Evolutionary conservation across 352 stramenopile genomes (phyloP).

Genomic region (Globisporangium emineosum): DNA sequence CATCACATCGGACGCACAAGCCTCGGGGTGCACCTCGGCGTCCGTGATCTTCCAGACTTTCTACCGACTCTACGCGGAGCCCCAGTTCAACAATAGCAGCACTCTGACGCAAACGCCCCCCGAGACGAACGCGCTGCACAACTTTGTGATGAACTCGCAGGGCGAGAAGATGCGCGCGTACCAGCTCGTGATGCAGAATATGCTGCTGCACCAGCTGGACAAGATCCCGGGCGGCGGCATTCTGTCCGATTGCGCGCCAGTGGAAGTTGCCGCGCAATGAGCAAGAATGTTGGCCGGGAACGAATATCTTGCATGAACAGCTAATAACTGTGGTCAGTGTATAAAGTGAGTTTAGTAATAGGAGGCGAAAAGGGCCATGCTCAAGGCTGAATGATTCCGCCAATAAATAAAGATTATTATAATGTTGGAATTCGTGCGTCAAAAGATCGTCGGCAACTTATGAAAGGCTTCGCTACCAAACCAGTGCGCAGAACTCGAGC

Average conservation of each 20-base stretch:
- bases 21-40: background rate
- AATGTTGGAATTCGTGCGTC: too few relatives aligned
- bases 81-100: background rate
- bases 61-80: conserved; percentile 7
- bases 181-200: conserved; percentile 1
- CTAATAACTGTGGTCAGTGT: too few relatives aligned
- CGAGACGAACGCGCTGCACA: conserved; percentile 1
- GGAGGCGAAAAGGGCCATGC: too few relatives aligned
- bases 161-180: conserved; percentile 8
- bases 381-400: too few relatives aligned
- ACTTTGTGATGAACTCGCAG: conserved; percentile 6
- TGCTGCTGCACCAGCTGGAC: background rate
- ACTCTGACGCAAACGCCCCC: background rate
- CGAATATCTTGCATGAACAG: too few relatives aligned
- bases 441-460: too few relatives aligned
- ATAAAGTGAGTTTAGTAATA: too few relatives aligned
- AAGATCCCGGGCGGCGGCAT: background rate
- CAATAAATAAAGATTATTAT: too few relatives aligned
- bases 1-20: background rate
- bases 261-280: background rate
- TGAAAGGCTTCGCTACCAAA: too few relatives aligned
- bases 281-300: too few relatives aligned
- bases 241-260: background rate
- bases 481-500: too few relatives aligned
- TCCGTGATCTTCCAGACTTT: conserved; percentile 10